Base-by-base conservation (phyloP, 805 yeast genomes). In the Isabelozyma rhagii region DNA sequence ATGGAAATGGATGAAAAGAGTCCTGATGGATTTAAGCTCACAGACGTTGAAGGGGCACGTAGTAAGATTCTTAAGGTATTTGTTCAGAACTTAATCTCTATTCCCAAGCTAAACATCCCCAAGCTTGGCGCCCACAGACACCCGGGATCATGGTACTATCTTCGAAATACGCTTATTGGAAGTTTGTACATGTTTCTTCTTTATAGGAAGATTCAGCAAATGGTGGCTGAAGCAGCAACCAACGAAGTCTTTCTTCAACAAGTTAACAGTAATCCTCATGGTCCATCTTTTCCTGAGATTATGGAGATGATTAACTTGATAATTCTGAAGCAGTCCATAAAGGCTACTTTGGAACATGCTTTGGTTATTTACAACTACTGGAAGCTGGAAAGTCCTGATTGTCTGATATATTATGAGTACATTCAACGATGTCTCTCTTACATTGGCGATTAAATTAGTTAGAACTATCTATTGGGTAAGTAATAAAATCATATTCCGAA, bases 121-220 rank as follows among this genome's bases (percentile, higher is more conserved):
- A 69, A 67, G 38, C 48, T 71, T 36, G 67, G 68, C 6, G 67
- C 62, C 28, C 70, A 68, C 50, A 61, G 77, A 49, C 77, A 71
- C 51, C 71, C 74, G 1, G 76, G 77, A 0, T 65, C 64, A 54
- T 71, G 75, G 75, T 71, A 60, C 52, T 69, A 67, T 48, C 49
- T 71, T 44, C 54, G 77, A 43, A 70, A 68, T 45, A 43, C 64
- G 39, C 58, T 68, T 39, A 55, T 60, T 36, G 75, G 72, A 4
- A 62, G 62, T 51, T 52, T 68, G 31, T 53, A 53, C 47, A 63
- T 64, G 50, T 69, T 62, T 47, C 53, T 68, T 51, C 50, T 71
- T 17, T 69, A 59, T 51, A 62, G 56, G 43, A 68, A 68, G 47
- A 51, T 68, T 5, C 58, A 61, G 14, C 64, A 60, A 39, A 50